Evolutionary conservation across 495 filamentous ascomycete species (phyloP), one percentile per base, ranked within the genome.

Genomic region (Podospora sp.): DNA sequence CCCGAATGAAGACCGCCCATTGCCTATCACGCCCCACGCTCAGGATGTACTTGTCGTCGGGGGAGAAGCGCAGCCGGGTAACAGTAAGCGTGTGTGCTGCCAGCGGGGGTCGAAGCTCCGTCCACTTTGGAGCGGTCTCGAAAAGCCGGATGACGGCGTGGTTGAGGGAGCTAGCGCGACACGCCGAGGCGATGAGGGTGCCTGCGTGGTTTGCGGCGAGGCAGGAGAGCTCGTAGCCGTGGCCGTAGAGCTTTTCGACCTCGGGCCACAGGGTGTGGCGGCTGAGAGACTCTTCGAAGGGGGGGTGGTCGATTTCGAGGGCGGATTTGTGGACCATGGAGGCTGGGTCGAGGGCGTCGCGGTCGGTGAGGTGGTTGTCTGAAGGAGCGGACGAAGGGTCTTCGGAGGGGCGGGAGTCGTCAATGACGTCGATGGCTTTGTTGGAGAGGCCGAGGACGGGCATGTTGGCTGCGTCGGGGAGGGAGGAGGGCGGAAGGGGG

Each of bases 201-300:
- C 89, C 89, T 71, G 91, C 89, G 67, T 90, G 86, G 70, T 87
- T 92, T 8, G 88, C 85, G n/a, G 94, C 91, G 24, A 97, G 87
- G 11, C 92, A 89, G 22, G 93, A 96, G 50, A 99, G 95, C 77
- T 99, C 95, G 80, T 96, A 96, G n/a, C 95, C 95, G 79, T 99
- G 95, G 6, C 95, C 95, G 76, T 99, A 99, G 6, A 99, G 86
- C 78, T 99, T 99, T 75, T 98, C 95, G 50, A 86, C 87, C 70
- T 99, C 95, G 0, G 95, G 95, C 93, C 93, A 99, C 26, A 99
- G 85, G 2, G 94, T 96, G 72, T 97, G 89, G 8, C 95, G 88
- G 35, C 92, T 88, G 16, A 99, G 86, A 64, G 91, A 88, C 71
- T 98, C 94, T 75, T 99, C 95, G 20, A 92, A 80, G 2, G 95